Evolutionary conservation across 129 eudicot genomes (phyloP), one percentile per base, ranked within the genome.

Genomic region (Logfia minima): DNA sequence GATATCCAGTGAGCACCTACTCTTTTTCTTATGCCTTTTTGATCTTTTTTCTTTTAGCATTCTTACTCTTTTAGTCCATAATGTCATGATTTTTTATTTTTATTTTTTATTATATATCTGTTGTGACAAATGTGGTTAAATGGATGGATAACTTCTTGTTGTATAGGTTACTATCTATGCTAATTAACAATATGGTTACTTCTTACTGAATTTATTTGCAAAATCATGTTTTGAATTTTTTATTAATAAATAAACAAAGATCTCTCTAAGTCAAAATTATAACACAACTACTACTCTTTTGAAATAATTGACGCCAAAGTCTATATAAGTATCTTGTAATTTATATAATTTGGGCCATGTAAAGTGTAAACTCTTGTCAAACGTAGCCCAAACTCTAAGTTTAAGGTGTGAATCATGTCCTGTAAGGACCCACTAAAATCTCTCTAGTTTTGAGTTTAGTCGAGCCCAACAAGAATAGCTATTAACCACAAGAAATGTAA

Each of bases 1-100:
- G 75, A 80, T 80, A 80, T 80, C 83, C 83, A 17, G 68, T 24
- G 61, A 53, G 70, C 67, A 79, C 66, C 43, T 23, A 8, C 78
- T 8, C 71, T 79, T 79, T 72, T 79, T 79, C 11, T 6, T 35
- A 8, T 72, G 21, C 66, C 67, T 23, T 66, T 72, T 17, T 71
- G 34, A 24, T 26, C 31, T 32, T 19, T 16, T 64, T 35, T 26
- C 29, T 22, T 21, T 23, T 66, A 28, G 21, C 65, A 29, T 51
- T n/a, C 5, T 71, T 48, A 52, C 60, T 71, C 24, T 71, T 71
- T 24, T 23, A 28, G 32, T 21, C 66, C 28, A 65, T 31, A 13
- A 23, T 58, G 26, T 58, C 26, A 21, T 58, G 64, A 58, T 56
- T 11, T 11, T 45, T 43, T 5, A 1, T 9, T 9, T 3, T 58